Evolutionary conservation across 176 grass and related monocot species (phyloP).

Genomic region (Calamus simplicifolius): DNA sequence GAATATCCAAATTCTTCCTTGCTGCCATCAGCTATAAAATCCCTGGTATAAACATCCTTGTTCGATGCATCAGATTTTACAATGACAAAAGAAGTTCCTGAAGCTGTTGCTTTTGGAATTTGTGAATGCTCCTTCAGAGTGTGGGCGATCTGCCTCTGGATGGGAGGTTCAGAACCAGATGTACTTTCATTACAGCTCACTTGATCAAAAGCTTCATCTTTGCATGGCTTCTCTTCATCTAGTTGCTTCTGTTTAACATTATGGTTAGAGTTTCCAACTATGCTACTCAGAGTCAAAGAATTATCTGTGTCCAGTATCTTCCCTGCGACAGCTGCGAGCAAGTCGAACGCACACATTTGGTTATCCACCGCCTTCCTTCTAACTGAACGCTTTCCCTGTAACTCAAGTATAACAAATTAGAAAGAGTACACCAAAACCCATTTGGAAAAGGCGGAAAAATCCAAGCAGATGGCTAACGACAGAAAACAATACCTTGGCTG

Average conservation of each 20-base stretch:
- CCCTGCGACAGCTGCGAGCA: slow-evolving; percentile 78
- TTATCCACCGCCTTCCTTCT: slow-evolving; percentile 62
- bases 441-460: too few species aligned
- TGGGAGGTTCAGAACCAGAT: slow-evolving; percentile 22
- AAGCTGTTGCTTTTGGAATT: slow-evolving; percentile 19
- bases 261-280: slow-evolving; percentile 3
- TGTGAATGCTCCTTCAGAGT: slow-evolving; percentile 19
- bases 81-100: slow-evolving; percentile 27
- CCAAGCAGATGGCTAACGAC: too few species aligned
- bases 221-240: slow-evolving; percentile 43
- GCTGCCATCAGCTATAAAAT: slow-evolving; percentile 29
- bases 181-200: slow-evolving; percentile 71
- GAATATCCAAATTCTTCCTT: slow-evolving; percentile 32
- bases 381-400: slow-evolving; percentile 74
- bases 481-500: slow-evolving; percentile 49
- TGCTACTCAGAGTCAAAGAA: slow-evolving; percentile 9
- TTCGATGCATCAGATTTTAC: slow-evolving; percentile 28
- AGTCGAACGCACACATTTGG: slow-evolving; percentile 73
- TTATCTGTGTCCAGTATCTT: slow-evolving; percentile 72
- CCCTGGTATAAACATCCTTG: slow-evolving; percentile 26
- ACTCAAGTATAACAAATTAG: slow-evolving; percentile 10
- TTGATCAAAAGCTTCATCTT: slow-evolving; percentile 58
- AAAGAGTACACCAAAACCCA: too few species aligned
- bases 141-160: slow-evolving; percentile 18
- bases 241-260: slow-evolving; percentile 47